Conservation (phyloP, 179 eudicot genomes). For the Sideroxylon spinosum region DNA sequence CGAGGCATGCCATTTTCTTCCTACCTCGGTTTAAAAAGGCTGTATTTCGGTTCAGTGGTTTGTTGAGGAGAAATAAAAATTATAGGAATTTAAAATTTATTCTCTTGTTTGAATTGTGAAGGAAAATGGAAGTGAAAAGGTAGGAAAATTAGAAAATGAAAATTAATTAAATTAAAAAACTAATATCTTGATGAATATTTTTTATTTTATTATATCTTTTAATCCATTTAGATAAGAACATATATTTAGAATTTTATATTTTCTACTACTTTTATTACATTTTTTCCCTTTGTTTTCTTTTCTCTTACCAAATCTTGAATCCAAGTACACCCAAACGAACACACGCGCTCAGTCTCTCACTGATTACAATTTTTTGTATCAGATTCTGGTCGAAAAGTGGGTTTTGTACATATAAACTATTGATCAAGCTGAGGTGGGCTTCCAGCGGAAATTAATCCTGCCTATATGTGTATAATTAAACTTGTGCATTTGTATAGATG, state of each 20-base stretch:
- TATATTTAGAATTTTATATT: too few relatives aligned
- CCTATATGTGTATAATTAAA: slow-evolving; percentile 11
- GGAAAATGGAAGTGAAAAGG: too few relatives aligned
- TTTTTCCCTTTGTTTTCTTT: too few relatives aligned
- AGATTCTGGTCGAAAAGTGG: slow-evolving; percentile 14
- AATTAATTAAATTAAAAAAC: too few relatives aligned
- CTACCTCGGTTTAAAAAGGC: background rate
- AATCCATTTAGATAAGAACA: too few relatives aligned
- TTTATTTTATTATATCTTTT: too few relatives aligned
- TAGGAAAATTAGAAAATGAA: too few relatives aligned
- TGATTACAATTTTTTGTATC: background rate
- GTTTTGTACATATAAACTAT: slow-evolving; percentile 29
- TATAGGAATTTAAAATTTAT: slow-evolving; percentile 62
- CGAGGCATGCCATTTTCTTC: background rate
- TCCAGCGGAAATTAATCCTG: background rate
- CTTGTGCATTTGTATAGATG: slow-evolving; percentile 22
- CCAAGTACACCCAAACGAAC: background rate
- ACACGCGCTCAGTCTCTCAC: background rate
- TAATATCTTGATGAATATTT: too few relatives aligned
- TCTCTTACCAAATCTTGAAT: background rate
- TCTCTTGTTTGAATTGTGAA: background rate
- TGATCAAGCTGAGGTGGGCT: slow-evolving; percentile 3
- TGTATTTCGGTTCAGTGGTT: slow-evolving; percentile 35
- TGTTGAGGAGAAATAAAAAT: slow-evolving; percentile 67
- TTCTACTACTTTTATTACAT: too few relatives aligned